Percentiles rank a stretch among this genome's conserved stretches.
These are phyloP conservation scores for Colletotrichum sp. DNA, from an alignment of 2,329 filamentous ascomycete species.

Conservation along the genomic window DNA sequence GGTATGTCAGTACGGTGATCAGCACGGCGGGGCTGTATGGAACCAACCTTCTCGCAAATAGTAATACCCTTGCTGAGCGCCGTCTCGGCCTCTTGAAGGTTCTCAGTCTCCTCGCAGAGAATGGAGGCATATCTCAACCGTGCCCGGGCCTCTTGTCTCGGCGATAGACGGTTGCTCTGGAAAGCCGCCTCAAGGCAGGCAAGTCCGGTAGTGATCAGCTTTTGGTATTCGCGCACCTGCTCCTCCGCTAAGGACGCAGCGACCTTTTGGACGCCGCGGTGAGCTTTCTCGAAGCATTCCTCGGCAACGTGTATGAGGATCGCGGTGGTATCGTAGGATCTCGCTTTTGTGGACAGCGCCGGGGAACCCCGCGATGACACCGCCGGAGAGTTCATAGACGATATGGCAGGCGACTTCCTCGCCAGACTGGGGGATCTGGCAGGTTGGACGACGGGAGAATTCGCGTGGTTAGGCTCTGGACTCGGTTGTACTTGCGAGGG, in stretches of 20 bases:
- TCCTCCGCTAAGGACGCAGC: slow-evolving; percentile 54
- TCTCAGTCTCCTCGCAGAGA: slow-evolving; percentile 78
- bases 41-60: slow-evolving; percentile 67
- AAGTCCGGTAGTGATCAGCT: slow-evolving; percentile 73
- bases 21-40: not conserved
- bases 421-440: slow-evolving; percentile 41
- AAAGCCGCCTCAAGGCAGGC: slow-evolving; percentile 75
- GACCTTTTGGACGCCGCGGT: slow-evolving; percentile 55
- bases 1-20: slow-evolving; percentile 19
- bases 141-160: slow-evolving; percentile 72
- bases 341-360: slow-evolving; percentile 42
- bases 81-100: slow-evolving; percentile 75
- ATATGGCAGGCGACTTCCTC: slow-evolving; percentile 39
- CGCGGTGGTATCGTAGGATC: slow-evolving; percentile 56
- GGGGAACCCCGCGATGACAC: slow-evolving; percentile 37
- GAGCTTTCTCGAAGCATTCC: slow-evolving; percentile 75
- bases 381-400: slow-evolving; percentile 24
- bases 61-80: slow-evolving; percentile 74
- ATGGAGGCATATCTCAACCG: slow-evolving; percentile 75
- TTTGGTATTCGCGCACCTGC: slow-evolving; percentile 70
- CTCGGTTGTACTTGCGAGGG: slow-evolving; percentile 30
- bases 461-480: slow-evolving; percentile 43
- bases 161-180: slow-evolving; percentile 63
- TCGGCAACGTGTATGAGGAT: slow-evolving; percentile 76
- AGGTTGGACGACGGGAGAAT: slow-evolving; percentile 43